phyloP scores from a whole-genome alignment of 163 green algal genomes.

The Scenedesmus sp. region DNA sequence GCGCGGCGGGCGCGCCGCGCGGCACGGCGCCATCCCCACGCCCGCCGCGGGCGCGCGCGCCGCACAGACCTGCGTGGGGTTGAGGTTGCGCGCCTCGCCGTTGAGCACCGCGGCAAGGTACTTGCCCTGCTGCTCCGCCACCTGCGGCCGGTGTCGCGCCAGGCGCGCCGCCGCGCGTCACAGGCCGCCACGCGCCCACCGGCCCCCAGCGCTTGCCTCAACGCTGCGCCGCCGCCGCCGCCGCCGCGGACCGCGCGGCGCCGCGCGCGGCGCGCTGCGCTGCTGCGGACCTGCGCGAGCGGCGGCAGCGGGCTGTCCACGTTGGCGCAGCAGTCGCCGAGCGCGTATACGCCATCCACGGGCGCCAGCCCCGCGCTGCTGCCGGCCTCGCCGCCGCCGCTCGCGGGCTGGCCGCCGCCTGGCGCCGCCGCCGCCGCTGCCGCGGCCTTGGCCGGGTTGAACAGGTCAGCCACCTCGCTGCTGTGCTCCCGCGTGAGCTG shows the following conservation, averaged over 20 bases:
- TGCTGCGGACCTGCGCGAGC: conserved; percentile 83
- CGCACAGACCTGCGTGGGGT: background rate
- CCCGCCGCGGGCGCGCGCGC: too few species aligned
- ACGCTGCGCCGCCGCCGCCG: too few species aligned
- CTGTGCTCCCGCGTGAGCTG: conserved; percentile 33
- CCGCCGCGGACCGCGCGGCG: too few species aligned
- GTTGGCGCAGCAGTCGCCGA: conserved; percentile 89
- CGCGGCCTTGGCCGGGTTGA: conserved; percentile 16
- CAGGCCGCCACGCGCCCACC: too few species aligned
- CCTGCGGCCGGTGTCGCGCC: conserved; percentile 55
- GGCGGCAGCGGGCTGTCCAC: conserved; percentile 75
- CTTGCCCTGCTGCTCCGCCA: conserved; percentile 92
- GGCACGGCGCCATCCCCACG: too few species aligned
- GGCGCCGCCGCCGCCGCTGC: conserved; percentile 17
- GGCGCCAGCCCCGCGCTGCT: background rate
- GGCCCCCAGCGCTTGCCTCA: too few species aligned
- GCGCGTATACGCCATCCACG: conserved; percentile 68
- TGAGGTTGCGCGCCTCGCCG: conserved; percentile 39
- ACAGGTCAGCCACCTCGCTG: conserved; percentile 25
- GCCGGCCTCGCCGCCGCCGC: background rate
- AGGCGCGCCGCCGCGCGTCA: too few species aligned
- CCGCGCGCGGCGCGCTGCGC: too few species aligned
- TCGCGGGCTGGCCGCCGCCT: background rate
- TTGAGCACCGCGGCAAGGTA: conserved; percentile 86
- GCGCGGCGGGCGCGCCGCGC: too few species aligned